Base-by-base conservation (phyloP, 345 rosid genomes). In the Kandelia obovata region DNA sequence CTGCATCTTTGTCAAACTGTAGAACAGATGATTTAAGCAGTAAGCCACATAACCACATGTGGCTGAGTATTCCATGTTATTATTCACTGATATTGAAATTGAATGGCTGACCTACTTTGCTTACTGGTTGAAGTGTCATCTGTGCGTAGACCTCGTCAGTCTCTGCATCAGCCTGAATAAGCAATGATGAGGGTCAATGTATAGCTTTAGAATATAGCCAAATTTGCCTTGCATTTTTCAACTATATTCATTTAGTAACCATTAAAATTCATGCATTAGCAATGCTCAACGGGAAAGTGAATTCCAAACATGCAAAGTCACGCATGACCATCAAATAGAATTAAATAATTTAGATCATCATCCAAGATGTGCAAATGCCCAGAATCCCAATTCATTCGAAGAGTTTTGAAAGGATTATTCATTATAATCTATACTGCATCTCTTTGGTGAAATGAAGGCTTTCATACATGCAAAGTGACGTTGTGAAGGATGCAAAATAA, bases 1-100 rank as follows among this genome's bases (percentile, higher is more conserved):
- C 57, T 32, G 96, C 96, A 60, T 89, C 96, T 84, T 87, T 92
- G 68, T 91, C 97, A 73, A 67, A 89, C 99, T 91, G 93, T 46
- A 75, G 51, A 70, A 53, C 56, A 75, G 34, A 76, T 61, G 72
- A 34, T 55, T 61, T 58, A 58, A 55, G 46, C 60, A 71, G 59
- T 57, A 61, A 30, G 64, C 75, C 47, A 32, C 21, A 55, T 16
- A 20, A 10, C 16, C 25, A 61, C 49, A 69, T 16, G 5, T 31
- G 46, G 20, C 10, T 43, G 47, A 43, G 46, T 26, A 34, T 27
- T 26, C 2, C 19, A 62, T n/a, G 9, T 13, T 3, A 4, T 39
- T 11, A 21, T 7, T 9, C 9, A 10, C 19, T 9, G 20, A 67
- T 13, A 17, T n/a, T 34, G 46, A 66, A 64, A 72, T n/a, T 23